Evolutionary conservation across 2,329 filamentous ascomycete species (phyloP).

Genomic region (Alternaria gansuensis): DNA sequence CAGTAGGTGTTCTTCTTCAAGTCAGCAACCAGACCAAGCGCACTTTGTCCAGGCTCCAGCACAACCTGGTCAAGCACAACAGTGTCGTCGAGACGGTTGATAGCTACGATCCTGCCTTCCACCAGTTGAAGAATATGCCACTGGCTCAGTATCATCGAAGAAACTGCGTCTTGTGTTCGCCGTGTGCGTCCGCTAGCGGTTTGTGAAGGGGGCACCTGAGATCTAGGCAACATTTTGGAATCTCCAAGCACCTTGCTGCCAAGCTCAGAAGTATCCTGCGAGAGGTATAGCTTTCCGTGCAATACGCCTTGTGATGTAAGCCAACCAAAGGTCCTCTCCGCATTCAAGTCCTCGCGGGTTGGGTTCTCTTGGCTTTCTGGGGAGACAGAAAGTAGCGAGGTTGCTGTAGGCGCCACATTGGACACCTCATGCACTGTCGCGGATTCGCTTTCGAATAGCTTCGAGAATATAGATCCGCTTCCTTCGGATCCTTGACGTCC

Average conservation of each 20-base stretch:
- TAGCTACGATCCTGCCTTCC: conserved; percentile 81
- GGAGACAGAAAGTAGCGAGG: conserved; percentile 76
- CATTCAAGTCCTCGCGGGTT: conserved; percentile 62
- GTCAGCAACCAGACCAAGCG: conserved; percentile 86
- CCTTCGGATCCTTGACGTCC: conserved; percentile 78
- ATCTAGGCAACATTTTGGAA: conserved; percentile 77
- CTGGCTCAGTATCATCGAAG: conserved; percentile 84
- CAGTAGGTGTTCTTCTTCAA: conserved; percentile 96
- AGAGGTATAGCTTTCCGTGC: conserved; percentile 78
- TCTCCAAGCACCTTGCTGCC: conserved; percentile 79
- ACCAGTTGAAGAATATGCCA: conserved; percentile 91
- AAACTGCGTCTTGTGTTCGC: conserved; percentile 74
- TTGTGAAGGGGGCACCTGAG: conserved; percentile 75
- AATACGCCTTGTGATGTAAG: conserved; percentile 85
- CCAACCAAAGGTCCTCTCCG: conserved; percentile 87
- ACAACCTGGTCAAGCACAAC: conserved; percentile 89
- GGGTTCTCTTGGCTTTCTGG: conserved; percentile 70
- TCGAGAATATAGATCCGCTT: conserved; percentile 83
- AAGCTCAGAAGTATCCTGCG: conserved; percentile 68
- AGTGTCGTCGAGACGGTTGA: conserved; percentile 85
- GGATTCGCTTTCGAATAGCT: conserved; percentile 86
- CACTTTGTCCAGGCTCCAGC: conserved; percentile 78
- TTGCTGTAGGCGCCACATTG: conserved; percentile 65
- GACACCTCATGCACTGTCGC: conserved; percentile 78
- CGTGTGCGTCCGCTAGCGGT: conserved; percentile 70